Conservation (phyloP, 768 basidiomycete species). For the Kwoniella bestiolae region DNA sequence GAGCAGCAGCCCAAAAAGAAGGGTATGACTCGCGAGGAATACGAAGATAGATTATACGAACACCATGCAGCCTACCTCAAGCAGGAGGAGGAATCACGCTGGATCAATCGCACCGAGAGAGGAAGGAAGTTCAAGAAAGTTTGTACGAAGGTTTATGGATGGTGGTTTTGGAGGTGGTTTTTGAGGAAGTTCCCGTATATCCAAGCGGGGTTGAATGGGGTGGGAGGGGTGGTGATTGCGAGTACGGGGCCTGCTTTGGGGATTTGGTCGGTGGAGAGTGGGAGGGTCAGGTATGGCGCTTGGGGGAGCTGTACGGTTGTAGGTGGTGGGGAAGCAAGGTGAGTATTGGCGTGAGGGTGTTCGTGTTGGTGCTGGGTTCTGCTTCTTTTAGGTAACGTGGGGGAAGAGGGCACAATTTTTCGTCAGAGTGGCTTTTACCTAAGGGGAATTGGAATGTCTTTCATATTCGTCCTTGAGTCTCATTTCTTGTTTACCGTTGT, state of each 20-base stretch:
- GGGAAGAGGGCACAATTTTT: too few relatives aligned
- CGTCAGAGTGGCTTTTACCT: too few relatives aligned
- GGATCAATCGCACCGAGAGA: not conserved
- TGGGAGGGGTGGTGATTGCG: constrained; percentile 6
- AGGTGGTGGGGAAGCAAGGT: constrained; percentile 2
- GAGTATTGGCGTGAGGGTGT: not conserved
- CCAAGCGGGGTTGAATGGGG: not conserved
- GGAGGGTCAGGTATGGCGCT: constrained; percentile 9
- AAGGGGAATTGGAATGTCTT: too few relatives aligned
- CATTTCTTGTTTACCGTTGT: too few relatives aligned
- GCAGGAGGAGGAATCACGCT: not conserved
- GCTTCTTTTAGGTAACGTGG: not conserved
- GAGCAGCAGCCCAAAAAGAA: not conserved
- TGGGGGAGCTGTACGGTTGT: constrained; percentile 23
- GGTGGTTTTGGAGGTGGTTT: constrained; percentile 1
- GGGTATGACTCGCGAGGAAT: not conserved
- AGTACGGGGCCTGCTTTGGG: constrained; percentile 11
- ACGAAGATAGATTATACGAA: not conserved
- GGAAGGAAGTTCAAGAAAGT: not conserved
- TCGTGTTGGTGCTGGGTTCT: too few relatives aligned
- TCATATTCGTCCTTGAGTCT: too few relatives aligned
- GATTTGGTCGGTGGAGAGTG: constrained; percentile 10
- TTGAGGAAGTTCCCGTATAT: constrained; percentile 12
- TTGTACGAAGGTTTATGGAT: not conserved
- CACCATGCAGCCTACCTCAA: not conserved